These are phyloP conservation scores for Helianthus tuberosus DNA, from an alignment of 129 eudicot species.

Conservation along the genomic window DNA sequence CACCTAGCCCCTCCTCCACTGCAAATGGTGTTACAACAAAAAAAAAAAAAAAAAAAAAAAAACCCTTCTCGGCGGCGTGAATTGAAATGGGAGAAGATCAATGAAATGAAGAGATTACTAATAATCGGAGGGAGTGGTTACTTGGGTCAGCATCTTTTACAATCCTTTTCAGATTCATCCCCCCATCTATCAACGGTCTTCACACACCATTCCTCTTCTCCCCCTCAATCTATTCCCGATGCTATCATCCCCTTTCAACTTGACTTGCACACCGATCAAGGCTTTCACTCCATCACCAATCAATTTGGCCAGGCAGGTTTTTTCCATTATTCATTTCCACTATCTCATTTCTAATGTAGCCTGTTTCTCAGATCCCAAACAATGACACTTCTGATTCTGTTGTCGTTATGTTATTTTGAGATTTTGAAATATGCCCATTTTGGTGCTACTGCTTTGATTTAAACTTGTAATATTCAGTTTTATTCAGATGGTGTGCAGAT, in stretches of 20 bases:
- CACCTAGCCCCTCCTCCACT: too few relatives aligned
- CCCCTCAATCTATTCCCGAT: conserved; percentile 51
- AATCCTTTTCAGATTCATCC: conserved; percentile 41
- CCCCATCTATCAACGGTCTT: conserved; percentile 44
- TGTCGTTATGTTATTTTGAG: too few relatives aligned
- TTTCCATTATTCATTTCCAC: not conserved
- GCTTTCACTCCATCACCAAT: conserved; percentile 56
- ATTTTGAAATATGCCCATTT: too few relatives aligned
- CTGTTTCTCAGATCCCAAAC: not conserved
- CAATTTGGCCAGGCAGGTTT: conserved; percentile 67
- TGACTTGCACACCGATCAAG: conserved; percentile 62
- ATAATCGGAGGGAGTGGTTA: conserved; percentile 90
- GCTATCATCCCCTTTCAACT: conserved; percentile 58
- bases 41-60: too few relatives aligned
- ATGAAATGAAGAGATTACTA: conserved; percentile 55
- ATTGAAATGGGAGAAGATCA: too few relatives aligned
- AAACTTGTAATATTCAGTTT: too few relatives aligned
- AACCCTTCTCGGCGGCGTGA: too few relatives aligned
- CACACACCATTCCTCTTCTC: conserved; percentile 63
- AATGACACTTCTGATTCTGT: too few relatives aligned
- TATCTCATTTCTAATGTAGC: not conserved
- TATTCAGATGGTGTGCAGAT: too few relatives aligned
- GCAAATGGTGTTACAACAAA: too few relatives aligned
- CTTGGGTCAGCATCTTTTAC: conserved; percentile 83
- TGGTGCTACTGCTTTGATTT: too few relatives aligned